These are phyloP conservation scores for Alternaria sp. DNA, from an alignment of 2,329 filamentous ascomycete genomes.

Conservation along the genomic window DNA sequence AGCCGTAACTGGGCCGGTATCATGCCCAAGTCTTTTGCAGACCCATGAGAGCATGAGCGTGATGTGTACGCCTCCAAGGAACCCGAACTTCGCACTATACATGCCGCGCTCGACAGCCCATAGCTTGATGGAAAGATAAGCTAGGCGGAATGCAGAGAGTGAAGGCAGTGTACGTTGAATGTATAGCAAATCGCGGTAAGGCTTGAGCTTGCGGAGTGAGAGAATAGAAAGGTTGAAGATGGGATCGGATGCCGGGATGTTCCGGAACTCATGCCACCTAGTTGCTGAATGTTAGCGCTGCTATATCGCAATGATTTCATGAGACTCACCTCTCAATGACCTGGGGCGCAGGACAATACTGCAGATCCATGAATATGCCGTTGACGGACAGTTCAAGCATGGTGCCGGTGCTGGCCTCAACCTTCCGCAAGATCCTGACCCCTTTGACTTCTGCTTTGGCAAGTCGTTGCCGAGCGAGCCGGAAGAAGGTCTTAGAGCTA, in stretches of 20 bases:
- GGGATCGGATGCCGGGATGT: conserved; percentile 58
- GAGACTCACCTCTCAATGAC: conserved; percentile 58
- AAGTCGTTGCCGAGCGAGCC: conserved; percentile 63
- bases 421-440: conserved; percentile 62
- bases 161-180: conserved; percentile 67
- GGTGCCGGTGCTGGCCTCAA: conserved; percentile 65
- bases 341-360: conserved; percentile 67
- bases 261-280: conserved; percentile 49
- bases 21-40: conserved; percentile 56
- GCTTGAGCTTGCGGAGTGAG: conserved; percentile 68
- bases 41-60: conserved; percentile 66
- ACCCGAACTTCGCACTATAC: conserved; percentile 70
- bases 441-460: conserved; percentile 53
- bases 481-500: conserved; percentile 67
- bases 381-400: conserved; percentile 69
- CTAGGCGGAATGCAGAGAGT: conserved; percentile 62
- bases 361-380: conserved; percentile 67
- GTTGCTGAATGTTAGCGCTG: conserved; percentile 9
- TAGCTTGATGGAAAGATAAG: conserved; percentile 65
- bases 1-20: conserved; percentile 49
- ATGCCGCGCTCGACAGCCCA: conserved; percentile 69
- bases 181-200: conserved; percentile 67
- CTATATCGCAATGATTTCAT: neutral
- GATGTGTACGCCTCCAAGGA: conserved; percentile 70
- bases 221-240: conserved; percentile 63